These are phyloP conservation scores for Pythium phragmiticola DNA, from an alignment of 352 stramenopile genomes.

Conservation along the genomic window DNA sequence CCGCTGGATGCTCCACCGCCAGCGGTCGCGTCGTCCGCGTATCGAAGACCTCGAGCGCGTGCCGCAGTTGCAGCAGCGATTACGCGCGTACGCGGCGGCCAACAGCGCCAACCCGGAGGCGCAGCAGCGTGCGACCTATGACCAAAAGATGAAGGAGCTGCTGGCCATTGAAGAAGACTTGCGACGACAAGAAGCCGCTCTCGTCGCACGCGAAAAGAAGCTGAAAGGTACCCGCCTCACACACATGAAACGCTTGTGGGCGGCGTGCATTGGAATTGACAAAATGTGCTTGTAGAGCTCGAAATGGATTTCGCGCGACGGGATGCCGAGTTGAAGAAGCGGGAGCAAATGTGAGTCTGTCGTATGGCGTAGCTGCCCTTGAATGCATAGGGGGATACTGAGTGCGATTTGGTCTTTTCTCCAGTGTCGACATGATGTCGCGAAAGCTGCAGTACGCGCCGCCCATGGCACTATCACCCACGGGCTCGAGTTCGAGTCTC, in stretches of 20 bases:
- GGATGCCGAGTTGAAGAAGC: conserved; percentile 83
- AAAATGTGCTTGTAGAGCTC: conserved; percentile 34
- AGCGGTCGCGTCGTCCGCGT: conserved; percentile 73
- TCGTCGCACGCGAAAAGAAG: conserved; percentile 85
- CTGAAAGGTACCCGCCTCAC: conserved; percentile 53
- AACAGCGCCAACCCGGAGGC: conserved; percentile 55
- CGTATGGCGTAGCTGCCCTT: not conserved
- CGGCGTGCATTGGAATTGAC: not conserved
- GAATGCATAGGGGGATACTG: not conserved
- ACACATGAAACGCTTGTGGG: not conserved
- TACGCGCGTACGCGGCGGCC: conserved; percentile 72
- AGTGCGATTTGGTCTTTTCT: not conserved
- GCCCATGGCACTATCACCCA: conserved; percentile 45
- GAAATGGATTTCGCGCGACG: conserved; percentile 77
- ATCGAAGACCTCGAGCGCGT: conserved; percentile 86
- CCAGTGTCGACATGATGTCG: conserved; percentile 74
- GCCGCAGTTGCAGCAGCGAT: conserved; percentile 74
- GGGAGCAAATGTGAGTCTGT: conserved; percentile 68
- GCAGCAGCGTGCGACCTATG: conserved; percentile 79
- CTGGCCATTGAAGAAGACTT: conserved; percentile 84
- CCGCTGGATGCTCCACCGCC: conserved; percentile 88
- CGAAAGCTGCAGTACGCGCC: conserved; percentile 66
- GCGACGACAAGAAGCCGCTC: conserved; percentile 75
- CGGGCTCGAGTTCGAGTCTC: conserved; percentile 71
- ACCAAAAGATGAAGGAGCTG: conserved; percentile 88